Evolutionary conservation across 257 asterid species (phyloP), one percentile per base, ranked within the genome.

Genomic region (Oldenlandia corymbosa): DNA sequence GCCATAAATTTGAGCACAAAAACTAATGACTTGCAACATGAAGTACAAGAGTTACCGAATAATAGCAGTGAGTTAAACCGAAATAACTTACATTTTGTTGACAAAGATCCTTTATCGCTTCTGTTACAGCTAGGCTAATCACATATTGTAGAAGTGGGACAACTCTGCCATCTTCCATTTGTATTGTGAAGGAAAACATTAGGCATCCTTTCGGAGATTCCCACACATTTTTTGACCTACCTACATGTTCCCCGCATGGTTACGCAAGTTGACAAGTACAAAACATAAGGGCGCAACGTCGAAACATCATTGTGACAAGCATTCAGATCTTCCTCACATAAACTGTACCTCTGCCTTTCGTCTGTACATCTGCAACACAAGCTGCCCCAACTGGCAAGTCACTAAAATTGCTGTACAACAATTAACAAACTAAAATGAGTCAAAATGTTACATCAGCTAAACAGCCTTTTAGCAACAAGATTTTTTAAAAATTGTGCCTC

Each of bases 141-240:
- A 93, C 88, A 70, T 93, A 93, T 77, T 93, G 99, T 71, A 93
- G 81, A 72, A 75, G 79, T 5, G 97, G 97, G 78, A 93, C 93
- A 55, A 90, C 79, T 70, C 91, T 80, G 12, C 99, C 97, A 72
- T 93, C 85, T 75, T 85, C 96, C 96, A 93, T 93, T 79, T 93
- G 94, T 67, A 87, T 20, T 1, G 92, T 84, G 79, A 85, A 93
- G 20, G 99, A 93, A 74, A 87, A 93, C 76, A 90, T 5, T 73
- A 93, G 94, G 87, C 97, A 93, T 55, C 97, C 99, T 76, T 83
- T 90, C 41, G 96, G 96, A 27, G 99, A 93, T 80, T 90, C 92
- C 99, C 97, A 93, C 20, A 79, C 78, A 75, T 89, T 93, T 69
- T 79, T 84, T 5, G 91, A 77, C 70, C 96, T 88, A 20, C 99